Evolutionary conservation across 2,329 filamentous ascomycete genomes (phyloP), one percentile per base, ranked within the genome.

Genomic region (Thelonectria blattea): DNA sequence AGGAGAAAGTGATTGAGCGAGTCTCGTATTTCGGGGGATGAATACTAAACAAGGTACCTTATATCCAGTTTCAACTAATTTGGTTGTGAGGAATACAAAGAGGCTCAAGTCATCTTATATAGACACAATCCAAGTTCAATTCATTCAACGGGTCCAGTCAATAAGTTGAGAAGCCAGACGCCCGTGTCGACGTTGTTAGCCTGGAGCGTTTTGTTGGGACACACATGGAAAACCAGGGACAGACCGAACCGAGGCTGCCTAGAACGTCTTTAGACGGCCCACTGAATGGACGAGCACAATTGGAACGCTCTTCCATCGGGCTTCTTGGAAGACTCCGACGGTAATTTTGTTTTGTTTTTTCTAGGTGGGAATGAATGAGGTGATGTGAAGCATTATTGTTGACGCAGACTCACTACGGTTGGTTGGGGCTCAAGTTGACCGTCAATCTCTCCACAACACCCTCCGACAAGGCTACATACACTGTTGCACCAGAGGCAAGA

Each of bases 121-220:
- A 49, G 37, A 34, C 12, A 12, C 14, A 2, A 18, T 49, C 41
- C 14, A 24, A 8, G 9, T n/a, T 43, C 24, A 7, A 49, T 27
- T 32, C 15, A 14, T 32, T 17, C 22, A 14, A 50, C 37, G 58
- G 52, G 48, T 45, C 58, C 42, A 45, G 27, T 48, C 58, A 48
- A 56, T 30, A 20, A 56, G 53, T 60, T 49, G 58, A 52, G 59
- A 52, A 50, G 47, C 67, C 51, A 54, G 48, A 59, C 58, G 62
- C 43, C 48, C 58, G 52, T 58, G 50, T 62, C 60, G 60, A 68
- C 59, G 53, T 65, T 57, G 61, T 58, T 69, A 65, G 51, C 64
- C 39, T 37, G 4, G 12, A 59, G 58, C 60, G 60, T 63, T 73
- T 72, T 73, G 71, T 73, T 73, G 71, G 71, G 71, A 71, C 68